Evolutionary conservation across 768 basidiomycete species (phyloP).

Genomic region (Botryobasidium botryosum): DNA sequence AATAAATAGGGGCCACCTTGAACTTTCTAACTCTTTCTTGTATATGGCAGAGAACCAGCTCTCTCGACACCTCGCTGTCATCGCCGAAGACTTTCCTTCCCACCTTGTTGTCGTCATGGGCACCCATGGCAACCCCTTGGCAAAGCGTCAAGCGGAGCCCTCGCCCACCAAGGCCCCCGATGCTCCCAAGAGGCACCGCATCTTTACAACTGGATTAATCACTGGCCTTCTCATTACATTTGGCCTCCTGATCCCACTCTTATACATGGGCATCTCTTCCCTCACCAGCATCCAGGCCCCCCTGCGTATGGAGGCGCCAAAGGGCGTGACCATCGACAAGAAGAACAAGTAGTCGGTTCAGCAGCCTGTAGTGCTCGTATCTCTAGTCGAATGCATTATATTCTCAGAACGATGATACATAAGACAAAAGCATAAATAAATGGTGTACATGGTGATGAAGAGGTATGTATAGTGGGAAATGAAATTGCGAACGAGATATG

Average conservation of each 20-base stretch:
- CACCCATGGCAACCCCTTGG: too few species aligned
- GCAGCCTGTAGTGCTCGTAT: background rate
- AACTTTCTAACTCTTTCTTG: too few species aligned
- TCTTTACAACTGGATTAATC: too few species aligned
- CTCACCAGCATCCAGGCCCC: slow-evolving; percentile 10
- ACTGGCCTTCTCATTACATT: slow-evolving; percentile 12
- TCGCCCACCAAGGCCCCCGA: too few species aligned
- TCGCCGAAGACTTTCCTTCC: too few species aligned
- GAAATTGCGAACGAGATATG: background rate
- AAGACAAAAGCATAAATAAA: background rate
- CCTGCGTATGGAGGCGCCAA: slow-evolving; percentile 6
- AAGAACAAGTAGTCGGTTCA: slow-evolving; percentile 9
- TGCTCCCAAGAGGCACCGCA: too few species aligned
- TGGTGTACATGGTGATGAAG: too few species aligned
- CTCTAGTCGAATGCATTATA: background rate
- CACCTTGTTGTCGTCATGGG: too few species aligned
- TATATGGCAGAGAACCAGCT: too few species aligned
- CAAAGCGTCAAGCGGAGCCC: too few species aligned
- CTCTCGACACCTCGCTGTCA: too few species aligned
- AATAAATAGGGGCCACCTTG: too few species aligned
- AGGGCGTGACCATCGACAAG: slow-evolving; percentile 6
- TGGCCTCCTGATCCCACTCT: slow-evolving; percentile 8
- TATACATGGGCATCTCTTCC: slow-evolving; percentile 10
- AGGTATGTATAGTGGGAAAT: background rate
- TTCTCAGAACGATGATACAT: background rate